A percentile compares a stretch with the other conserved stretches of the same genome.
Conservation (phyloP, 805 yeast genomes). For the Kluyveromyces nonfermentans region DNA sequence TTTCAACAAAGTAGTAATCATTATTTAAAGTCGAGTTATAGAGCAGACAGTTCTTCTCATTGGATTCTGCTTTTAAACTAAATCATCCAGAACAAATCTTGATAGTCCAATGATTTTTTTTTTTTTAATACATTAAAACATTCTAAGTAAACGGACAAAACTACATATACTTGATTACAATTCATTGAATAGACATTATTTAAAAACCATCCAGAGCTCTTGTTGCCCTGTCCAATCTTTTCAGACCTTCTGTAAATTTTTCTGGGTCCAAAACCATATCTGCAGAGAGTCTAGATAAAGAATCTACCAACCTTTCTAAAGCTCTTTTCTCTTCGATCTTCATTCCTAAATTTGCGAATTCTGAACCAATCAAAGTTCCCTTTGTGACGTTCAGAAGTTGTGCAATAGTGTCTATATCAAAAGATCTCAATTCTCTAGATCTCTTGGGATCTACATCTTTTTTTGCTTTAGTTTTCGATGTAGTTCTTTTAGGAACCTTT, state of each 20-base stretch:
- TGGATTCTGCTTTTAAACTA: background rate
- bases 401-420: slow-evolving; percentile 28
- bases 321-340: slow-evolving; percentile 70
- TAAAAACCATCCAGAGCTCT: slow-evolving; percentile 77
- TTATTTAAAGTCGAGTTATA: background rate
- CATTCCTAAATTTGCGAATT: slow-evolving; percentile 62
- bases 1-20: background rate
- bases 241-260: slow-evolving; percentile 70
- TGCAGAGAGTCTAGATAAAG: slow-evolving; percentile 74
- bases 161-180: background rate
- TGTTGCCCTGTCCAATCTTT: slow-evolving; percentile 71
- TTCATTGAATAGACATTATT: background rate
- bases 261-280: slow-evolving; percentile 84
- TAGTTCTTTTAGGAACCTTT: slow-evolving; percentile 13
- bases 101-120: too few species aligned
- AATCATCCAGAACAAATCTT: too few species aligned
- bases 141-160: background rate
- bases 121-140: background rate
- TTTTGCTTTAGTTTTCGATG: slow-evolving; percentile 6
- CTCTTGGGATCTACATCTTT: slow-evolving; percentile 2
- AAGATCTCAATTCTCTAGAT: slow-evolving; percentile 12
- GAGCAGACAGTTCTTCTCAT: background rate
- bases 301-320: slow-evolving; percentile 77
- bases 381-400: slow-evolving; percentile 32
- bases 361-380: slow-evolving; percentile 40